Evolutionary conservation across 2,329 filamentous ascomycete genomes (phyloP).

Genomic region (Beauveria pseudobassiana): DNA sequence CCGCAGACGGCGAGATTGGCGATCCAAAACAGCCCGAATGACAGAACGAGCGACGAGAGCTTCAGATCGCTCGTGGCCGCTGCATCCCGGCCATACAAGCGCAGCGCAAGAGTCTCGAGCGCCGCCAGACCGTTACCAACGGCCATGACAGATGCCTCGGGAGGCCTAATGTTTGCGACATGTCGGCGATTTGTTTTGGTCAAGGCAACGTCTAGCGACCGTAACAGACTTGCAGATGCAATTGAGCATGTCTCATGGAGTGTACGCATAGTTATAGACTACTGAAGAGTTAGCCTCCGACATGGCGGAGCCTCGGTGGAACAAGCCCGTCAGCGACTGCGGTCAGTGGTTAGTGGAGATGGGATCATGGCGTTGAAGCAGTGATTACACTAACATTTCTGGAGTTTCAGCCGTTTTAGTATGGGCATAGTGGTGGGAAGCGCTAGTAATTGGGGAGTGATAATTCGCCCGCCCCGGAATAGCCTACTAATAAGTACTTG

Average conservation of each 20-base stretch:
- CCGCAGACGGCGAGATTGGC: conserved; percentile 19
- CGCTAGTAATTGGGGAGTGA: too few relatives aligned
- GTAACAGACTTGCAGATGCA: background rate
- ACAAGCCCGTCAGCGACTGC: background rate
- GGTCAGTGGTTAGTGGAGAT: background rate
- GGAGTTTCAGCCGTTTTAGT: too few relatives aligned
- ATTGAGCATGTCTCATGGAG: background rate
- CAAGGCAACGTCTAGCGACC: background rate
- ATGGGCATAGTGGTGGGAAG: too few relatives aligned
- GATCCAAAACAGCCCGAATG: conserved; percentile 30
- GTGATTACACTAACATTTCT: background rate
- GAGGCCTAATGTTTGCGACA: background rate
- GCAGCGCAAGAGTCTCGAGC: background rate
- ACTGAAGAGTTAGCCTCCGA: background rate
- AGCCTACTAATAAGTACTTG: too few relatives aligned
- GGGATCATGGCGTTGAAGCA: background rate
- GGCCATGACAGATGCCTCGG: background rate
- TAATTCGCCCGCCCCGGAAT: too few relatives aligned
- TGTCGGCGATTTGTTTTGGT: background rate
- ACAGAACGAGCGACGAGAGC: conserved; percentile 20
- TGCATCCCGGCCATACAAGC: background rate
- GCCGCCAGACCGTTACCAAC: background rate
- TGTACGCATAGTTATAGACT: too few relatives aligned
- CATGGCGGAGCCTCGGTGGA: background rate
- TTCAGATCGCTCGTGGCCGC: background rate